Evolutionary conservation across 345 rosid genomes (phyloP).

Genomic region (Gossypium turneri): DNA sequence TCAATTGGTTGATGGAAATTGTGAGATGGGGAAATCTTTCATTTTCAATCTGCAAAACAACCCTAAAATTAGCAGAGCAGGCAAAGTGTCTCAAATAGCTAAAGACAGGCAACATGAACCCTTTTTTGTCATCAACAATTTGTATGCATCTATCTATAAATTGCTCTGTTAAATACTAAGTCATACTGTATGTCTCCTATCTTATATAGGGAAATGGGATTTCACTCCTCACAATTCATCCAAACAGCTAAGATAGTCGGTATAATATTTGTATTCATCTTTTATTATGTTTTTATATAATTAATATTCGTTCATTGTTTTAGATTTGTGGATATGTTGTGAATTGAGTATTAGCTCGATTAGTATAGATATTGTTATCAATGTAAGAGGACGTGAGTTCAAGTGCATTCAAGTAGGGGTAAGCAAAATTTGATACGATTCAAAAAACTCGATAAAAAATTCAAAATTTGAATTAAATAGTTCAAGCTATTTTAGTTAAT

Average conservation of each 20-base stretch:
- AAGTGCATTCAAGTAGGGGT: accelerated
- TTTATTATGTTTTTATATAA: too few species aligned
- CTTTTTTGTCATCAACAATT: background rate
- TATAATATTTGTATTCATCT: too few species aligned
- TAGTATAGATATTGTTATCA: too few species aligned
- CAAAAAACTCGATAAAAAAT: too few species aligned
- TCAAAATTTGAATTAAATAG: too few species aligned
- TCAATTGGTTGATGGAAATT: background rate
- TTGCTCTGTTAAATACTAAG: background rate
- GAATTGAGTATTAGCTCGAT: too few species aligned
- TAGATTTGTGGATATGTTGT: too few species aligned
- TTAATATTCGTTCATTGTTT: too few species aligned
- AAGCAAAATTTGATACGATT: too few species aligned
- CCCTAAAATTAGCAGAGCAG: background rate
- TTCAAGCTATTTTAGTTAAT: too few species aligned
- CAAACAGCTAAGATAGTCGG: too few species aligned
- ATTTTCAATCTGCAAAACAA: background rate
- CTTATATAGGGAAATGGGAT: background rate
- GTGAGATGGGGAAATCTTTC: background rate
- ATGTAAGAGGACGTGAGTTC: accelerated
- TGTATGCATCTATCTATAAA: background rate
- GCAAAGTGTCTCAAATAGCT: background rate
- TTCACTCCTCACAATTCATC: background rate
- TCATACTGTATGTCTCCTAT: background rate
- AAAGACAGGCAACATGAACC: background rate